Evolutionary conservation across 2,329 filamentous ascomycete species (phyloP), one percentile per base, ranked within the genome.

Genomic region (Penicillium sp.): DNA sequence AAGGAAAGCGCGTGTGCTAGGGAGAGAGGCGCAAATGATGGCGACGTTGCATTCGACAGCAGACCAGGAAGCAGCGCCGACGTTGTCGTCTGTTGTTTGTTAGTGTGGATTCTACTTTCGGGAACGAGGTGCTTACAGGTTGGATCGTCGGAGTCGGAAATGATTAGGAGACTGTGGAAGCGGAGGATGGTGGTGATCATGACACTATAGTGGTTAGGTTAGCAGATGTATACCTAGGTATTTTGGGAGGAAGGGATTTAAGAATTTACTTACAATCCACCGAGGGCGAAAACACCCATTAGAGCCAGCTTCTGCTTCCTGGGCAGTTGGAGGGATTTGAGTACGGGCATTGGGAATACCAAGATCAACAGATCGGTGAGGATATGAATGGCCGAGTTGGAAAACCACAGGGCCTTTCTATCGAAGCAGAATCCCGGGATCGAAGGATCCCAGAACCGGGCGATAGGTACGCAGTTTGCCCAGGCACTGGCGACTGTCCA

Each of bases 51-150:
- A 64, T 59, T 72, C 69, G 29, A 71, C 60, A 11, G 68, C 62
- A 8, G 69, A 71, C 69, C 69, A 72, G 39, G 69, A 67, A 51
- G 74, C 72, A 27, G 72, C 68, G 14, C 61, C 60, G 26, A 66
- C 50, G 34, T 65, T 66, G 45, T 65, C 60, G 23, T 60, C 63
- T 66, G 27, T 13, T 14, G 6, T 13, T 9, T 29, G 27, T 53
- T 38, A 39, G 47, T 20, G 32, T 6, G 6, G 5, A 10, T 16
- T 18, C 31, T 18, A 9, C 3, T 26, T 26, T 35, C 16, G 3
- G 28, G 3, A 20, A 4, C 6, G 16, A 1, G 14, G 22, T 10
- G 57, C 58, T 34, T 47, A 67, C 63, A 59, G 14, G 64, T 63
- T 56, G 58, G 52, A 31, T 66, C 64, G 3, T 20, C 42, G 5